phyloP scores from a whole-genome alignment of 1,284 basidiomycete genomes.

The Cutaneotrichosporon cutaneum region DNA sequence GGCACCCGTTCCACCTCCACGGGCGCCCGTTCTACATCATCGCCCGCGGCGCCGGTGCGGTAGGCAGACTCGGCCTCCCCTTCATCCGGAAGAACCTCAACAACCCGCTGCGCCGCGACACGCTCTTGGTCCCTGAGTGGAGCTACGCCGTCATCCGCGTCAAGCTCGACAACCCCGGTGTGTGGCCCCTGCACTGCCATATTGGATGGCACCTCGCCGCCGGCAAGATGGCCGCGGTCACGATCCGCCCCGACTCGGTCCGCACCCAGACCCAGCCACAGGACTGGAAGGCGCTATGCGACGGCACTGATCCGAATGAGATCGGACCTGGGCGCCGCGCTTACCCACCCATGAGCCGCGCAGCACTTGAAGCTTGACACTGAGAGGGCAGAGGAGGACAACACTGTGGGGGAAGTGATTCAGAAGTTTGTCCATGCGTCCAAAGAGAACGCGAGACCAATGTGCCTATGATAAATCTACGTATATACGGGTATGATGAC shows the following conservation, averaged over 20 bases:
- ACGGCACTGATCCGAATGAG: conserved; percentile 3
- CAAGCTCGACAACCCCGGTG: conserved; percentile 31
- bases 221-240: conserved; percentile 23
- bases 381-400: not conserved
- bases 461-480: too few relatives aligned
- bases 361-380: not conserved
- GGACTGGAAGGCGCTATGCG: conserved; percentile 15
- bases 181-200: conserved; percentile 36
- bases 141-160: conserved; percentile 35
- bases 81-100: conserved; percentile 28
- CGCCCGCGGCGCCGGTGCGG: conserved; percentile 41
- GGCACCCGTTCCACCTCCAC: conserved; percentile 50
- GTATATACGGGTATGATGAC: too few relatives aligned
- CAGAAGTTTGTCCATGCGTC: too few relatives aligned
- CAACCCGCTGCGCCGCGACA: conserved; percentile 51
- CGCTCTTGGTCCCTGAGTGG: conserved; percentile 35
- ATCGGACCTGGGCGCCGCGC: conserved; percentile 10
- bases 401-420: too few relatives aligned
- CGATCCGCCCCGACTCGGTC: not conserved
- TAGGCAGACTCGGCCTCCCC: conserved; percentile 26
- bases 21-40: conserved; percentile 39
- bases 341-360: too few relatives aligned
- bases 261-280: not conserved
- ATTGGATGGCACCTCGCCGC: conserved; percentile 33
- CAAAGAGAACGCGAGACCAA: too few relatives aligned